These are phyloP conservation scores for Musa balbisiana DNA, from an alignment of 202 grass and related monocot species.

Conservation along the genomic window DNA sequence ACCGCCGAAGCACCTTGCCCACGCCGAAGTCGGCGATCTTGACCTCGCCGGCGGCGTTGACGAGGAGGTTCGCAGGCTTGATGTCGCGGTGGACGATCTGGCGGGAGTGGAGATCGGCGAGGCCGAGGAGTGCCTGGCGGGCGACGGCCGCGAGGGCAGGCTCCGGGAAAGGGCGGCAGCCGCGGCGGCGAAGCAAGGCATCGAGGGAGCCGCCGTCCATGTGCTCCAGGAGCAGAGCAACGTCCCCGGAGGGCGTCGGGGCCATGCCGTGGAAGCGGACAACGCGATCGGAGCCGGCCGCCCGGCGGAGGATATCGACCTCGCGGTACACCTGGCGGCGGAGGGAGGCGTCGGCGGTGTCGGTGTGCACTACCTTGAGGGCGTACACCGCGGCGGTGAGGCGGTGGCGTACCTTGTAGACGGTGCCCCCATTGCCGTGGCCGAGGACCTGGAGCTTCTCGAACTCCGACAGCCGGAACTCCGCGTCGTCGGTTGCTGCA, in stretches of 20 bases:
- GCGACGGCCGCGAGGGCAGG: slow-evolving; percentile 49
- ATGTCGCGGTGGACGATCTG: slow-evolving; percentile 74
- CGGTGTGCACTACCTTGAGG: slow-evolving; percentile 60
- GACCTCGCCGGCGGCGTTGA: slow-evolving; percentile 36
- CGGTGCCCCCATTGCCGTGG: slow-evolving; percentile 82
- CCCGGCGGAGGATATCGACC: slow-evolving; percentile 73
- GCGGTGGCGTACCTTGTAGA: slow-evolving; percentile 72
- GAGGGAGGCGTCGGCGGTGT: slow-evolving; percentile 15
- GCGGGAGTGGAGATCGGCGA: slow-evolving; percentile 50
- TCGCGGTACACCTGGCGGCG: slow-evolving; percentile 28
- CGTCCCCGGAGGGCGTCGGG: slow-evolving; percentile 19
- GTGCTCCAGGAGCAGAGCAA: slow-evolving; percentile 55
- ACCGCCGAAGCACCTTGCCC: slow-evolving; percentile 62
- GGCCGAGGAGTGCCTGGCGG: slow-evolving; percentile 43
- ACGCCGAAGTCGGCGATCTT: slow-evolving; percentile 71
- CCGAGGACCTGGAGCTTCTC: slow-evolving; percentile 65
- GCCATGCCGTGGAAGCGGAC: slow-evolving; percentile 42
- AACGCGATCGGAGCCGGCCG: slow-evolving; percentile 28
- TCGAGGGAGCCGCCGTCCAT: slow-evolving; percentile 57
- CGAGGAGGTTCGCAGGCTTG: slow-evolving; percentile 66
- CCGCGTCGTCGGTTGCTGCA: slow-evolving; percentile 1
- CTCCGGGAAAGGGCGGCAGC: slow-evolving; percentile 46
- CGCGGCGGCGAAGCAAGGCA: slow-evolving; percentile 28
- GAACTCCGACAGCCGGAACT: slow-evolving; percentile 52
- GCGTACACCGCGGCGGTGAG: slow-evolving; percentile 40